phyloP scores from a whole-genome alignment of 2,329 filamentous ascomycete genomes.

The Monosporascus ibericus region DNA sequence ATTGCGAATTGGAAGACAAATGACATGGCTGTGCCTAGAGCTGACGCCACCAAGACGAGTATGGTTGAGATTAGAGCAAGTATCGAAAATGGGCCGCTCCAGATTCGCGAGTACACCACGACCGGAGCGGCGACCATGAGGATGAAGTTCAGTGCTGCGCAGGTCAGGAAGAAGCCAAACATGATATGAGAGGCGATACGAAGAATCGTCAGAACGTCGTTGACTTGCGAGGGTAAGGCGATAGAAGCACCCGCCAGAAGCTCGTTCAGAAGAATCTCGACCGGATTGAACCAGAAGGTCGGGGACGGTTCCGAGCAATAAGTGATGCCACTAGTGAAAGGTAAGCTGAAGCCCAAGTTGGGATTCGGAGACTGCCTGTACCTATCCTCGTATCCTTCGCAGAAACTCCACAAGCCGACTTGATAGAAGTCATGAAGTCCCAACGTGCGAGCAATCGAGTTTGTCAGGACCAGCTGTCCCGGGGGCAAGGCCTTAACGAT shows the following conservation, averaged over 20 bases:
- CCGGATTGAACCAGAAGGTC: constrained; percentile 88
- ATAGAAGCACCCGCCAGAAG: constrained; percentile 78
- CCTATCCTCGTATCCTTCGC: constrained; percentile 72
- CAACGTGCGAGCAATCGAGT: constrained; percentile 78
- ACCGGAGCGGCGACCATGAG: constrained; percentile 62
- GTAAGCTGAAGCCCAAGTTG: constrained; percentile 36
- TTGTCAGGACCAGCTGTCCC: constrained; percentile 63
- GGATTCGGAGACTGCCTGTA: constrained; percentile 23
- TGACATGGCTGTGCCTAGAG: constrained; percentile 79
- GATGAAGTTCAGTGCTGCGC: constrained; percentile 62
- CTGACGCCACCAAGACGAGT: constrained; percentile 60
- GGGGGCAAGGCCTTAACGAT: constrained; percentile 62
- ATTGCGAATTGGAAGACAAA: constrained; percentile 75
- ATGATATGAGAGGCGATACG: constrained; percentile 73
- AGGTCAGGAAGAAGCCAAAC: constrained; percentile 80
- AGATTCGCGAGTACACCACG: constrained; percentile 47
- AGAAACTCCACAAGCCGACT: constrained; percentile 87
- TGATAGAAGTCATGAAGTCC: constrained; percentile 94
- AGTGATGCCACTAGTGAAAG: constrained; percentile 57
- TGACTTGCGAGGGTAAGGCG: constrained; percentile 68
- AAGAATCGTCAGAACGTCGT: constrained; percentile 68
- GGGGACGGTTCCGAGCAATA: constrained; percentile 63
- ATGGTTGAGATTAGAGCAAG: constrained; percentile 63
- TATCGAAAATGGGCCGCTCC: constrained; percentile 62
- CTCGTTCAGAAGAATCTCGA: constrained; percentile 72